These are phyloP conservation scores for Pseudogymnoascus sp. DNA, from an alignment of 2,329 filamentous ascomycete genomes.

Conservation along the genomic window DNA sequence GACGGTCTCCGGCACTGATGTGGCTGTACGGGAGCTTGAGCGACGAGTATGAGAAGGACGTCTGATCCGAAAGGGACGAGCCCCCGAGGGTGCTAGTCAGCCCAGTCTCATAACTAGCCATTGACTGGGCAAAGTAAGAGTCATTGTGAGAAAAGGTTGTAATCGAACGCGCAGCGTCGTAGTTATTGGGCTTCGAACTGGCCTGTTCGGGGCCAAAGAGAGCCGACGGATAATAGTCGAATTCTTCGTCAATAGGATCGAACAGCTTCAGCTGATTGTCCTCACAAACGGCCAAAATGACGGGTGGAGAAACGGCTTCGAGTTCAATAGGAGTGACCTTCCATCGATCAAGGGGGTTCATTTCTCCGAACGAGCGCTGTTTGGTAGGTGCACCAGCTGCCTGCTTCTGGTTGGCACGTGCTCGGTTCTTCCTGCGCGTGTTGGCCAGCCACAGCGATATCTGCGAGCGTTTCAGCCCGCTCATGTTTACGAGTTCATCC, in stretches of 20 bases:
- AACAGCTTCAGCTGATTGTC: slow-evolving; percentile 4
- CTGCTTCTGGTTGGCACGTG: slow-evolving; percentile 11
- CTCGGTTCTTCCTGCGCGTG: slow-evolving; percentile 9
- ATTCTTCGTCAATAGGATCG: slow-evolving; percentile 3
- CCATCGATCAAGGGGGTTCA: slow-evolving; percentile 12
- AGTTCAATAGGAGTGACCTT: slow-evolving; percentile 11
- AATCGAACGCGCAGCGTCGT: neutral
- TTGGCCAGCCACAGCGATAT: slow-evolving; percentile 11
- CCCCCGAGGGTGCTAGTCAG: slow-evolving; percentile 5
- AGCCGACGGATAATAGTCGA: neutral
- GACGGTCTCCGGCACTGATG: slow-evolving; percentile 39
- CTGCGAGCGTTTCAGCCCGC: slow-evolving; percentile 9
- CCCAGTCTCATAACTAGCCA: slow-evolving; percentile 12
- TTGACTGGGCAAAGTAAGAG: slow-evolving; percentile 7
- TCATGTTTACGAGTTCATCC: slow-evolving; percentile 5
- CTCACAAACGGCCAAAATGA: slow-evolving; percentile 19
- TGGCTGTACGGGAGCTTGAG: slow-evolving; percentile 19
- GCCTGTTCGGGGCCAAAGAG: slow-evolving; percentile 1
- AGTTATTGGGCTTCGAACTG: neutral
- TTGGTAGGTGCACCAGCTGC: neutral
- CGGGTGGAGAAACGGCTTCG: slow-evolving; percentile 9
- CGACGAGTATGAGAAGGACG: slow-evolving; percentile 6
- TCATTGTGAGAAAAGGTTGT: slow-evolving; percentile 7
- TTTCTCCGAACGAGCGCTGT: neutral
- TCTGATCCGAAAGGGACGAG: slow-evolving; percentile 5